Evolutionary conservation across 192 early-diverging fungal species (phyloP).

Genomic region (Coemansia interrupta): DNA sequence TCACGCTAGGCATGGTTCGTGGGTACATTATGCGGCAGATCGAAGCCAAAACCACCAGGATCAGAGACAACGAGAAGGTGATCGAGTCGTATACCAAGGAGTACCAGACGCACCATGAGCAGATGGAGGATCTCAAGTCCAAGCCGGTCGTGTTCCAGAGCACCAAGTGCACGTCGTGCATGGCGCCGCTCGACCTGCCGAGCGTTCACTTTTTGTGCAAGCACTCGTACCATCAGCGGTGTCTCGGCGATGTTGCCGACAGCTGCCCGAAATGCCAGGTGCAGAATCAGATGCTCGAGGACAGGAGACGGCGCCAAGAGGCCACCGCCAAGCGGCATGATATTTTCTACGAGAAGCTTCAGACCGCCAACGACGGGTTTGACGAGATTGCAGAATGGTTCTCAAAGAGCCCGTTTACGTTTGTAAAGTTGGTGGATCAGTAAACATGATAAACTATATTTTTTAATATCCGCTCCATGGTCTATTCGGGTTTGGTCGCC

Average conservation of each 20-base stretch:
- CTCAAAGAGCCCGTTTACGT: conserved; percentile 76
- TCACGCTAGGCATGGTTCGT: conserved; percentile 83
- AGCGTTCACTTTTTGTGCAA: conserved; percentile 91
- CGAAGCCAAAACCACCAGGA: conserved; percentile 63
- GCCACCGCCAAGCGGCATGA: conserved; percentile 73
- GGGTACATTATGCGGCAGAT: conserved; percentile 79
- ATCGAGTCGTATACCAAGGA: conserved; percentile 79
- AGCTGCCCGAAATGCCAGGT: conserved; percentile 77
- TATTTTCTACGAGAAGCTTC: conserved; percentile 75
- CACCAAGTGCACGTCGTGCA: conserved; percentile 70
- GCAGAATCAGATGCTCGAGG: conserved; percentile 78
- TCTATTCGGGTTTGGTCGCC: conserved; percentile 30
- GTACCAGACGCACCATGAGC: conserved; percentile 65
- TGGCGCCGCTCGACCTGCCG: conserved; percentile 79
- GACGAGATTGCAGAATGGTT: conserved; percentile 86
- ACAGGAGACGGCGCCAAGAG: conserved; percentile 76
- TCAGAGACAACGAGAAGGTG: conserved; percentile 64
- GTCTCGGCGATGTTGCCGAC: conserved; percentile 54
- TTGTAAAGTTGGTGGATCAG: conserved; percentile 41
- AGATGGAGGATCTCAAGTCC: conserved; percentile 80
- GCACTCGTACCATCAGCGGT: conserved; percentile 92
- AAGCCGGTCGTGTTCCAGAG: conserved; percentile 72
- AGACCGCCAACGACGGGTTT: conserved; percentile 76
- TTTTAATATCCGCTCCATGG: background rate
- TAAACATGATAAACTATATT: conserved; percentile 5